phyloP scores from a whole-genome alignment of 202 grass and related monocot species.

The Cymbopogon flexuosus region DNA sequence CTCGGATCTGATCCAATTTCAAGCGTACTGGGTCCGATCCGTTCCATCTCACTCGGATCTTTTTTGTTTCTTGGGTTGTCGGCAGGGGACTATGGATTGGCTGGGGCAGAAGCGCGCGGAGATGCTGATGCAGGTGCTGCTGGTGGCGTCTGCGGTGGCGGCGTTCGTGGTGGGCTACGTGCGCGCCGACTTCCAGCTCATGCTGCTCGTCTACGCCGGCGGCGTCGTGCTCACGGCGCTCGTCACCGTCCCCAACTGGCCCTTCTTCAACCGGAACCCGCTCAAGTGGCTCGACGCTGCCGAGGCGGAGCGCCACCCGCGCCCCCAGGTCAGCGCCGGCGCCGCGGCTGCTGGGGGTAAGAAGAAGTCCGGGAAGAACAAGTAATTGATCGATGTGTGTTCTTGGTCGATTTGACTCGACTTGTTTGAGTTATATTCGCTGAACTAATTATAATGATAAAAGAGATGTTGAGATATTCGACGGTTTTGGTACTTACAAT shows the following conservation, averaged over 20 bases:
- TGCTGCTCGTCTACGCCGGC: conserved; percentile 87
- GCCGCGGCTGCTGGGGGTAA: conserved; percentile 23
- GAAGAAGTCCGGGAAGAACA: conserved; percentile 69
- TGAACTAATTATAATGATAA: conserved; percentile 5
- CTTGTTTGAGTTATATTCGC: conserved; percentile 8
- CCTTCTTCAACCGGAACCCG: conserved; percentile 69
- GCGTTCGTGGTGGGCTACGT: conserved; percentile 60
- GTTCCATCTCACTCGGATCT: conserved; percentile 12
- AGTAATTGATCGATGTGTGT: conserved; percentile 34
- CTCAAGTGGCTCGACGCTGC: conserved; percentile 80
- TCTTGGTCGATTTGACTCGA: neutral
- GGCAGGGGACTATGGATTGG: conserved; percentile 65
- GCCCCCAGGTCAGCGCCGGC: conserved; percentile 46
- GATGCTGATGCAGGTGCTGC: conserved; percentile 88
- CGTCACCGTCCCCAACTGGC: conserved; percentile 81
- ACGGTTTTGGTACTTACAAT: neutral
- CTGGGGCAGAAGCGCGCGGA: conserved; percentile 90
- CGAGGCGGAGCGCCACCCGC: conserved; percentile 71
- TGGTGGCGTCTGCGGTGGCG: conserved; percentile 55
- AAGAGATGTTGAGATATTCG: conserved; percentile 13
- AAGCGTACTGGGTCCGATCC: neutral
- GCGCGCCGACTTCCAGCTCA: conserved; percentile 63
- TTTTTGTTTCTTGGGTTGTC: neutral
- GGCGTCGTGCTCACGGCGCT: conserved; percentile 79
- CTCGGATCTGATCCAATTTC: neutral